phyloP scores from a whole-genome alignment of 2,329 filamentous ascomycete species.

The Hypocreales sp. region DNA sequence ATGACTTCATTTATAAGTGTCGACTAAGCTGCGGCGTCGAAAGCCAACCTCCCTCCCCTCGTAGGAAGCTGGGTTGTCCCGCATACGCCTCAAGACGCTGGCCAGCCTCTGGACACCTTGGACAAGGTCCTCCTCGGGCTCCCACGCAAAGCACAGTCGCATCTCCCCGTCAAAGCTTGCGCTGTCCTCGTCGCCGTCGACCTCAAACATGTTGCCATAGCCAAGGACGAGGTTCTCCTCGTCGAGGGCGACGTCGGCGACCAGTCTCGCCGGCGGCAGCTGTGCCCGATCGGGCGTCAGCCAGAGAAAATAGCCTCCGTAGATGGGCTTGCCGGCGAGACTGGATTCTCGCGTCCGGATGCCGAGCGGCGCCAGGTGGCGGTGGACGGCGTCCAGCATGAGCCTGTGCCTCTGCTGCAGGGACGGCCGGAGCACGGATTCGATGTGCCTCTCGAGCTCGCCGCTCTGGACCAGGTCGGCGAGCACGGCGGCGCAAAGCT shows the following conservation, averaged over 20 bases:
- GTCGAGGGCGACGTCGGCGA: constrained; percentile 40
- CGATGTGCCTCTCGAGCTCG: constrained; percentile 27
- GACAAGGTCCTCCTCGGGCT: constrained; percentile 45
- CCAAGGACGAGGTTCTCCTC: constrained; percentile 55
- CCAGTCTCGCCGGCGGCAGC: constrained; percentile 30
- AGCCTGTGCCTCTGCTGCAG: constrained; percentile 28
- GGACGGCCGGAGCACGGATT: constrained; percentile 23
- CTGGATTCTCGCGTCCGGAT: constrained; percentile 25
- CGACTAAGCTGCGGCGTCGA: constrained; percentile 7
- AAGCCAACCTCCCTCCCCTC: constrained; percentile 4
- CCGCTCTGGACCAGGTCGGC: constrained; percentile 29
- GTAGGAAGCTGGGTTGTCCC: constrained; percentile 13
- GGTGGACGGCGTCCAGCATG: constrained; percentile 42
- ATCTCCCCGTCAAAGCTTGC: constrained; percentile 43
- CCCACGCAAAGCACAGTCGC: constrained; percentile 59
- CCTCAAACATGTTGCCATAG: constrained; percentile 54
- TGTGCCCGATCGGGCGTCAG: constrained; percentile 40
- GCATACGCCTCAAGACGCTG: constrained; percentile 21
- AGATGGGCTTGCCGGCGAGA: constrained; percentile 29
- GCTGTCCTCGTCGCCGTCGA: constrained; percentile 37
- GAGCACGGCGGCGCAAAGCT: constrained; percentile 36
- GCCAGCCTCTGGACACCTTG: constrained; percentile 54
- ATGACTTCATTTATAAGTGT: constrained; percentile 10
- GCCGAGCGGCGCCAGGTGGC: constrained; percentile 46
- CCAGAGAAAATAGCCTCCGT: constrained; percentile 83